Evolutionary conservation across 352 stramenopile genomes (phyloP).

Genomic region (Phytophthora crassamura): DNA sequence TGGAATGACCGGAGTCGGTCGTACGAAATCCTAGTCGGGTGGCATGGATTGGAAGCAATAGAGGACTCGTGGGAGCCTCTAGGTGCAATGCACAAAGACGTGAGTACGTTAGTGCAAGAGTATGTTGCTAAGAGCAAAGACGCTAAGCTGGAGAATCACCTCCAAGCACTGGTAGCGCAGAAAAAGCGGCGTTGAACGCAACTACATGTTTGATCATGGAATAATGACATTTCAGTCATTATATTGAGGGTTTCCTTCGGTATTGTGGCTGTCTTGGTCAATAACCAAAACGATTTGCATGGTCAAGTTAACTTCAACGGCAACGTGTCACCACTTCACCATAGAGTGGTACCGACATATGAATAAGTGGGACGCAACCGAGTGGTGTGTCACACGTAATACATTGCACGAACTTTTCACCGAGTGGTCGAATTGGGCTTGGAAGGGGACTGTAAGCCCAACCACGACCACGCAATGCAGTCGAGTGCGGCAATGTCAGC

Average conservation of each 20-base stretch:
- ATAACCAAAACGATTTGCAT: background rate
- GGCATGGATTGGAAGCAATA: conserved; percentile 21
- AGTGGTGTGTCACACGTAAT: no score
- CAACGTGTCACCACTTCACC: no score
- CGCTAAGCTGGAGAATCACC: conserved; percentile 1
- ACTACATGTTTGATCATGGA: background rate
- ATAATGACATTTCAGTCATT: no score
- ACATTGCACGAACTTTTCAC: no score
- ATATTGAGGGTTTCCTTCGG: background rate
- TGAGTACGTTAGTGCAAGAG: conserved; percentile 14
- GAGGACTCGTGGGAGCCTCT: conserved; percentile 31
- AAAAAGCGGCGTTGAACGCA: conserved; percentile 4
- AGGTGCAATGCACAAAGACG: conserved; percentile 9
- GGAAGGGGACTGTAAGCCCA: no score
- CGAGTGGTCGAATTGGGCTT: no score
- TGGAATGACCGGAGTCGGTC: conserved; percentile 17
- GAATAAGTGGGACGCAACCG: no score
- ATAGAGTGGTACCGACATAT: no score
- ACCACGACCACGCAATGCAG: no score
- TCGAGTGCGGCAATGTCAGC: no score
- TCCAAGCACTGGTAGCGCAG: conserved; percentile 4
- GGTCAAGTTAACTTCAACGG: conserved; percentile 22
- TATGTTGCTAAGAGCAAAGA: conserved; percentile 15
- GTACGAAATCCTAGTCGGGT: conserved; percentile 22
- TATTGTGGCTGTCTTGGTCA: conserved; percentile 3